Conservation (phyloP, 2,329 filamentous ascomycete species). For the Penicillium sp. region DNA sequence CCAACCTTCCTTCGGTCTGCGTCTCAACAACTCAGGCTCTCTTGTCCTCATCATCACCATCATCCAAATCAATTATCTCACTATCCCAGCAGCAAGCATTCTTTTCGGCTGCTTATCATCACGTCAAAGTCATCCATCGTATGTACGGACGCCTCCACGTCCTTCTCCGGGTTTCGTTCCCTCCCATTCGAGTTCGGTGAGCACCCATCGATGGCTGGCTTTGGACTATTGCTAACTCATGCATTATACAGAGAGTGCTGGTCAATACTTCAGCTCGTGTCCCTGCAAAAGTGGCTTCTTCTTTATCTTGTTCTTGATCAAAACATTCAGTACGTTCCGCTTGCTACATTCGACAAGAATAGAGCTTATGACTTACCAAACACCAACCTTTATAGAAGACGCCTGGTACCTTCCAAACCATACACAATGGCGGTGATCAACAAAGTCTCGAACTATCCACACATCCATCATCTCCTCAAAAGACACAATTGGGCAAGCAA, state of each 20-base stretch:
- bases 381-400: not conserved
- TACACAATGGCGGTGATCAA: constrained; percentile 5
- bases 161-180: constrained; percentile 12
- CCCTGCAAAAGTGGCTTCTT: constrained; percentile 12
- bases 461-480: constrained; percentile 6
- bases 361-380: not conserved
- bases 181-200: constrained; percentile 5
- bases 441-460: not conserved
- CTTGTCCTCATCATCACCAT: not conserved
- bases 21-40: not conserved
- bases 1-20: not conserved
- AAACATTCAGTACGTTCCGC: not conserved
- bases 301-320: constrained; percentile 11
- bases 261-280: constrained; percentile 6
- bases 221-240: not conserved
- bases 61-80: not conserved
- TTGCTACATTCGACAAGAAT: not conserved
- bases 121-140: not conserved
- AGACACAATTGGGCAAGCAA: constrained; percentile 52
- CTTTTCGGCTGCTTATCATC: not conserved
- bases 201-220: not conserved
- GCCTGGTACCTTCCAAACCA: not conserved
- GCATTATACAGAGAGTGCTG: not conserved
- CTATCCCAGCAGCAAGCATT: not conserved
- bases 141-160: constrained; percentile 14